phyloP scores from a whole-genome alignment of 2,329 filamentous ascomycete genomes.

The Daldinia sp. region DNA sequence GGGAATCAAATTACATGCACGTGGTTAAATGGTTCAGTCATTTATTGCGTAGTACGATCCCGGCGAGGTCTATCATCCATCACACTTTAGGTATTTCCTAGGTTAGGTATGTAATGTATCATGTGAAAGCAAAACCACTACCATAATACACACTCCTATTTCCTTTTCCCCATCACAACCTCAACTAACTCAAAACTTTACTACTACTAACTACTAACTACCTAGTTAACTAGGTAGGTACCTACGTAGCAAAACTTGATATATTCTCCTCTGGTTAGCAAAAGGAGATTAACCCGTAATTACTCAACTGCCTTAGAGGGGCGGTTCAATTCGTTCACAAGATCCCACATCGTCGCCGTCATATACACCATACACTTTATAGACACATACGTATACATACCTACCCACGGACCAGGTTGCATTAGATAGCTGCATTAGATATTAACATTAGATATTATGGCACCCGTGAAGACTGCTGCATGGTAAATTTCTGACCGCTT shows the following conservation, averaged over 20 bases:
- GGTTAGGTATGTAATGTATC: constrained; percentile 13
- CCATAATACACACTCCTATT: neutral
- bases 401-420: constrained; percentile 36
- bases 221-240: too few relatives aligned
- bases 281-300: constrained; percentile 19
- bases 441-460: constrained; percentile 15
- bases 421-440: constrained; percentile 25
- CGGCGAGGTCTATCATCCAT: constrained; percentile 24
- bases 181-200: constrained; percentile 1
- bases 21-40: constrained; percentile 38
- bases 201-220: neutral
- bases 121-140: constrained; percentile 28
- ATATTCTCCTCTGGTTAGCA: constrained; percentile 19
- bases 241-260: neutral
- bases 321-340: constrained; percentile 25
- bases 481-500: constrained; percentile 37
- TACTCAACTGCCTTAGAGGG: constrained; percentile 13
- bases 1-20: constrained; percentile 40
- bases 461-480: constrained; percentile 26
- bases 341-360: constrained; percentile 36
- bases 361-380: neutral
- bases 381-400: neutral
- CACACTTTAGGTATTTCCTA: constrained; percentile 26
- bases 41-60: constrained; percentile 1
- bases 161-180: constrained; percentile 2